Conservation (phyloP, 441 rosid species). For the Croton laevigatus region DNA sequence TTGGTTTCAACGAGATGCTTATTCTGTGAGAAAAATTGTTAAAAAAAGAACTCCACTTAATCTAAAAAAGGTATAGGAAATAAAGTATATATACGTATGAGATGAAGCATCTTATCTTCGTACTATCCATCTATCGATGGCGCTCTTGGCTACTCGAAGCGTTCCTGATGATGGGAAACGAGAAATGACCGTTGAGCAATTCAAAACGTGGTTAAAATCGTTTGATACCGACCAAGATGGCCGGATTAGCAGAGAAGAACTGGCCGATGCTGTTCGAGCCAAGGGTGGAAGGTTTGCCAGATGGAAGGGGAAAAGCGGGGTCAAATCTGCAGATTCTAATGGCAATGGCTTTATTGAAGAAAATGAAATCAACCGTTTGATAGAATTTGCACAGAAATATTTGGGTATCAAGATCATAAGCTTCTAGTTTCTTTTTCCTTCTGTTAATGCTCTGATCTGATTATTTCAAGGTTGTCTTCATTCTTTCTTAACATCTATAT, state of each 20-base stretch:
- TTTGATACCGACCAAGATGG: conserved; percentile 31
- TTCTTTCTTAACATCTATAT: too few species aligned
- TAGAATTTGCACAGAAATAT: conserved; percentile 34
- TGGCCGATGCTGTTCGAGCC: conserved; percentile 27
- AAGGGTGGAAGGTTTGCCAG: conserved; percentile 36
- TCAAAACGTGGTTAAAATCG: conserved; percentile 32
- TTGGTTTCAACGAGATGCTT: too few species aligned
- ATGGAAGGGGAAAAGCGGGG: conserved; percentile 26
- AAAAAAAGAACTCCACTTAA: too few species aligned
- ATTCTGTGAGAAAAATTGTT: too few species aligned
- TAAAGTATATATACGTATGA: not conserved
- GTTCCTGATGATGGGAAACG: conserved; percentile 12
- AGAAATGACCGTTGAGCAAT: conserved; percentile 32
- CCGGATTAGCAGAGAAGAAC: conserved; percentile 36
- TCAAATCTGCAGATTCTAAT: conserved; percentile 29
- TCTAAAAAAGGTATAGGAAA: not conserved
- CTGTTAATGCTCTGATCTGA: not conserved
- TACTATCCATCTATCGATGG: conserved; percentile 7
- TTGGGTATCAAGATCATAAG: conserved; percentile 27
- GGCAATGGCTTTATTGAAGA: conserved; percentile 38
- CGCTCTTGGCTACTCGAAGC: conserved; percentile 11
- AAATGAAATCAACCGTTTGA: conserved; percentile 30
- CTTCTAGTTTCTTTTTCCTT: not conserved
- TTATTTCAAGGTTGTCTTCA: too few species aligned
- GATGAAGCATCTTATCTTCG: not conserved